These are phyloP conservation scores for Colletotrichum sp. DNA, from an alignment of 2,329 filamentous ascomycete species.

Conservation along the genomic window DNA sequence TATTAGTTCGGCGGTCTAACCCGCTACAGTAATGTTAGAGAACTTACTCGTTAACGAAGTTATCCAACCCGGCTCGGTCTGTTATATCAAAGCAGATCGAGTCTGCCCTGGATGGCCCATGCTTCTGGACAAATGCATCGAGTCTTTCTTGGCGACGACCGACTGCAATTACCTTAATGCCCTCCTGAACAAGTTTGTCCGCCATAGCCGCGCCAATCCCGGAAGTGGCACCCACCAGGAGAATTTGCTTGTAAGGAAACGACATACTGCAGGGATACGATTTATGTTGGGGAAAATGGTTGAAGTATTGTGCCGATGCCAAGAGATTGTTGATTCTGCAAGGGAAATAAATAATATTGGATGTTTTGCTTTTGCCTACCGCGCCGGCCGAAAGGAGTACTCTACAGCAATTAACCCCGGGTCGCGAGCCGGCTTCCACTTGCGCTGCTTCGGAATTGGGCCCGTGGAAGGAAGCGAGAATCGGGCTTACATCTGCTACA, in stretches of 20 bases:
- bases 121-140: constrained; percentile 48
- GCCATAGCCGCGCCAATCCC: constrained; percentile 32
- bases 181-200: constrained; percentile 44
- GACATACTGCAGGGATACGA: constrained; percentile 40
- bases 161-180: constrained; percentile 51
- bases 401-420: not conserved
- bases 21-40: not conserved
- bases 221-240: constrained; percentile 47
- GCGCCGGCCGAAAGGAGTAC: not conserved
- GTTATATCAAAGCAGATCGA: not conserved
- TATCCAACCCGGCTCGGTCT: not conserved
- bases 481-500: not conserved
- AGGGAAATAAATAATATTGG: not conserved
- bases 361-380: not conserved
- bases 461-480: not conserved
- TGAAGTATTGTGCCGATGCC: not conserved
- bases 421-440: not conserved
- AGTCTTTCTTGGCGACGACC: constrained; percentile 56
- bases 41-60: not conserved
- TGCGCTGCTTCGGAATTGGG: not conserved
- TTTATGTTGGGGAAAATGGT: not conserved
- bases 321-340: not conserved
- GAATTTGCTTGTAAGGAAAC: constrained; percentile 59
- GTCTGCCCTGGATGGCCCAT: constrained; percentile 44
- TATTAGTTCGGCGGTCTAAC: not conserved